Base-by-base conservation (phyloP, 2,329 filamentous ascomycete genomes). In the Zasmidium angulare region DNA sequence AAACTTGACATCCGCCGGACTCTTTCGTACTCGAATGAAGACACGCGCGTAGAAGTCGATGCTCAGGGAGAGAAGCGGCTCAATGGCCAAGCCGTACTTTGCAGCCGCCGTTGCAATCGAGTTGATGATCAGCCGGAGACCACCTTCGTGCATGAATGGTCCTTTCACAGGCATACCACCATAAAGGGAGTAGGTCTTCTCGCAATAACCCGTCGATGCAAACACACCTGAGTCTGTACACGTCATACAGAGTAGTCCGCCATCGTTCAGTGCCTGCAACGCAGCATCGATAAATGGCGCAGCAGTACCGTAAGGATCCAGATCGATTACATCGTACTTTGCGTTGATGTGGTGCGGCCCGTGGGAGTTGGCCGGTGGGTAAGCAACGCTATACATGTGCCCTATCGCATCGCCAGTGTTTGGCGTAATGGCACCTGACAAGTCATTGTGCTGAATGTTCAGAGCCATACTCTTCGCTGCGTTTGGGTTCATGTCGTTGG, bases 191-290 rank as follows among this genome's bases (percentile, higher is more conserved):
- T 88, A 99, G 2, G 91, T 86, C 79, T 99, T 99, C 74, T 99
- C 95, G 1, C 90, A 87, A 71, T 98, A 99, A 57, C 93, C 91
- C 67, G 91, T 90, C 0, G 93, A 96, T 1, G 93, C 93, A 84
- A 93, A 99, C 1, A 99, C 91, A 10, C 90, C 92, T 10, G 93
- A 93, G 74, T 99, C 95, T 0, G 95, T 99, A 76, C 95, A 99
- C 1, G 95, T 99, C 3, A 99, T 89, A 73, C 93, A 97, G 3
- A 99, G 82, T 43, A 99, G 81, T 2, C 95, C 95, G 1, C 93
- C 93, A 67, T 97, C 91, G 64, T 89, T 86, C 7, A 97, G 84
- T 1, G 90, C 86, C 76, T 97, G 93, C 9, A 99, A 81, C 1
- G 95, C 92, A 1, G 91, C 87, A 72, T 99, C 95, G 55, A 99